Percentiles rank a stretch among this genome's conserved stretches.
Evolutionary conservation across 1,284 basidiomycete genomes (phyloP).

Genomic region (Thelephora terrestris): DNA sequence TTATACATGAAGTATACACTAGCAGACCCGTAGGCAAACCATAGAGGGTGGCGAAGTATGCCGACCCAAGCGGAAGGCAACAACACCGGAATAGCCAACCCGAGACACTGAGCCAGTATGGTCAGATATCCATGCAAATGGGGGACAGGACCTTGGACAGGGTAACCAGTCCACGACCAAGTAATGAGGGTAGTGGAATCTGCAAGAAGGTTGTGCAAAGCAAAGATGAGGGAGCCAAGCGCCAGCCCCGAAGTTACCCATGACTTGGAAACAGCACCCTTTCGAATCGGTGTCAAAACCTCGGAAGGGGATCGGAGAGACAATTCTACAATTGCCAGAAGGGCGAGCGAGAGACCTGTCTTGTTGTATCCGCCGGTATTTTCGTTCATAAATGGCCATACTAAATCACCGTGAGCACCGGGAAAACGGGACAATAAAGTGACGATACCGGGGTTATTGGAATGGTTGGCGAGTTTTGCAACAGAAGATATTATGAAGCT

Average conservation of each 20-base stretch:
- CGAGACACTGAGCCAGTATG: slow-evolving; percentile 53
- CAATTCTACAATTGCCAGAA: slow-evolving; percentile 42
- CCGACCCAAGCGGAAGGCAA: slow-evolving; percentile 11
- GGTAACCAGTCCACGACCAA: slow-evolving; percentile 90
- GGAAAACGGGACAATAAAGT: background rate
- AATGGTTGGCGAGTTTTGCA: slow-evolving; percentile 72
- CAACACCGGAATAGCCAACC: slow-evolving; percentile 35
- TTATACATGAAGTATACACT: slow-evolving; percentile 50
- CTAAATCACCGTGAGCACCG: slow-evolving; percentile 22
- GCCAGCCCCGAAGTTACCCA: slow-evolving; percentile 49
- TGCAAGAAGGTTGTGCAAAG: slow-evolving; percentile 68
- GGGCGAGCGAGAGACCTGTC: slow-evolving; percentile 43
- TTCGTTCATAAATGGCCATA: slow-evolving; percentile 74
- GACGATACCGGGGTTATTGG: slow-evolving; percentile 65
- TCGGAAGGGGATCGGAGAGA: slow-evolving; percentile 1
- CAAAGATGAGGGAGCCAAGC: slow-evolving; percentile 68
- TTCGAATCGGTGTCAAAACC: background rate
- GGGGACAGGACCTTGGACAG: slow-evolving; percentile 65
- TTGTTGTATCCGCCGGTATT: slow-evolving; percentile 67
- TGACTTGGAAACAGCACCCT: slow-evolving; percentile 6
- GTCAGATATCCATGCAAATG: slow-evolving; percentile 67
- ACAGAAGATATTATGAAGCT: slow-evolving; percentile 65
- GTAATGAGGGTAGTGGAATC: slow-evolving; percentile 81
- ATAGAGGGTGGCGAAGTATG: slow-evolving; percentile 34
- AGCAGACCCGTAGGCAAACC: slow-evolving; percentile 41